These are phyloP conservation scores for Yamadazyma endophytica DNA, from an alignment of 805 yeast species.

Conservation along the genomic window DNA sequence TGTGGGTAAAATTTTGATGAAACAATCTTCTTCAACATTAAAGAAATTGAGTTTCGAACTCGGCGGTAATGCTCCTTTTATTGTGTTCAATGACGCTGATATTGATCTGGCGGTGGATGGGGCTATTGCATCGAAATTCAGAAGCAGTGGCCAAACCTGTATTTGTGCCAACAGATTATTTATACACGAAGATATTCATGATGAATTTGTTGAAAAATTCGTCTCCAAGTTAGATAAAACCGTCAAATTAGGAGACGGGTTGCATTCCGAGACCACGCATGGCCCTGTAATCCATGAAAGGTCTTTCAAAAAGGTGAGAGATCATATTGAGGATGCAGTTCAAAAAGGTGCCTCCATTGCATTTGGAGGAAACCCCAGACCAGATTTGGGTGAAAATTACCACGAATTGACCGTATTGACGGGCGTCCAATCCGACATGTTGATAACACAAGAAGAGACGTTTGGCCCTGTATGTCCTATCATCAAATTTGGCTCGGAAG, in stretches of 20 bases:
- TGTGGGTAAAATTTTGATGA: slow-evolving; percentile 58
- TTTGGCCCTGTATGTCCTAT: slow-evolving; percentile 80
- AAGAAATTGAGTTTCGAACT: slow-evolving; percentile 60
- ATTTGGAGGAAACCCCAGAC: slow-evolving; percentile 54
- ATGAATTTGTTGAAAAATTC: slow-evolving; percentile 42
- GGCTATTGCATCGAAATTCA: slow-evolving; percentile 52
- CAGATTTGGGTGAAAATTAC: slow-evolving; percentile 58
- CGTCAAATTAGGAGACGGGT: slow-evolving; percentile 60
- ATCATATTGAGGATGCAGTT: slow-evolving; percentile 64
- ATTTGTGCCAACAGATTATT: slow-evolving; percentile 59
- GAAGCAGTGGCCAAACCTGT: slow-evolving; percentile 64
- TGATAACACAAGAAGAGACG: slow-evolving; percentile 64
- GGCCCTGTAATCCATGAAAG: slow-evolving; percentile 70
- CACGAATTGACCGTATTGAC: slow-evolving; percentile 65
- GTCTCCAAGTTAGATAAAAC: slow-evolving; percentile 30
- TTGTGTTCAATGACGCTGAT: slow-evolving; percentile 59
- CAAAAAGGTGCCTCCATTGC: slow-evolving; percentile 61
- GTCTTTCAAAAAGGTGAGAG: slow-evolving; percentile 57
- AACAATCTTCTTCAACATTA: slow-evolving; percentile 52
- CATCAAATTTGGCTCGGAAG: slow-evolving; percentile 58
- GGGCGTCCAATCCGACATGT: slow-evolving; percentile 56
- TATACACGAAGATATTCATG: slow-evolving; percentile 49
- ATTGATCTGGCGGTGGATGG: slow-evolving; percentile 52
- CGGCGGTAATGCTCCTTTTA: slow-evolving; percentile 67
- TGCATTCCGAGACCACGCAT: slow-evolving; percentile 56